phyloP scores from a whole-genome alignment of 352 stramenopile genomes.

The Nothophytophthora sp. region DNA sequence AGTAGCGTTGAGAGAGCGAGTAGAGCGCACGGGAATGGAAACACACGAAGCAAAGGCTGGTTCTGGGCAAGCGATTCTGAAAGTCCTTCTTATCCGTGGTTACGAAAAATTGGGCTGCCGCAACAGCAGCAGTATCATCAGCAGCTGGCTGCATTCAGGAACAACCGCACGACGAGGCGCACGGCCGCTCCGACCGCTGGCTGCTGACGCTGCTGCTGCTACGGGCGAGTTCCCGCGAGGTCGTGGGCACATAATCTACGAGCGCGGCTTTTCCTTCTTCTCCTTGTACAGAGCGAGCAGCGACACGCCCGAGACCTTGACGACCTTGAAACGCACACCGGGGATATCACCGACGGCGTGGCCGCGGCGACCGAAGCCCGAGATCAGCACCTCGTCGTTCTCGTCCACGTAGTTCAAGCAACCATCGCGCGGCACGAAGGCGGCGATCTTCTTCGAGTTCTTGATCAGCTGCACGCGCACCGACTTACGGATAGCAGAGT shows the following conservation, averaged over 20 bases:
- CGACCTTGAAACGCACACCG: slow-evolving; percentile 99
- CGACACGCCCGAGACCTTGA: slow-evolving; percentile 99
- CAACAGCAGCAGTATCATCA: slow-evolving; percentile 9
- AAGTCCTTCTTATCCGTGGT: slow-evolving; percentile 38
- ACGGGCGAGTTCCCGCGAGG: slow-evolving; percentile 13
- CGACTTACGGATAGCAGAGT: slow-evolving; percentile 99
- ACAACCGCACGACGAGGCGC: not conserved
- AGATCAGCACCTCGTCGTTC: slow-evolving; percentile 99
- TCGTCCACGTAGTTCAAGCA: slow-evolving; percentile 99
- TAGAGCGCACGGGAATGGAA: too few species aligned
- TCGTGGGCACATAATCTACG: slow-evolving; percentile 73
- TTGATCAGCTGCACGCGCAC: slow-evolving; percentile 99
- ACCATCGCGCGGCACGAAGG: slow-evolving; percentile 99
- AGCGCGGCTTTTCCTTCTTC: slow-evolving; percentile 99
- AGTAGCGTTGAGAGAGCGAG: too few species aligned
- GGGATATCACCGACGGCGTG: slow-evolving; percentile 99
- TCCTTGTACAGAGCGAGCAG: slow-evolving; percentile 99
- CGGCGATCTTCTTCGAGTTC: slow-evolving; percentile 99
- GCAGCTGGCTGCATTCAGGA: not conserved
- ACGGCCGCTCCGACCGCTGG: not conserved
- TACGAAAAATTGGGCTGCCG: slow-evolving; percentile 29
- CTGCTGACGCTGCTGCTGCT: slow-evolving; percentile 1
- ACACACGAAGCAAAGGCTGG: not conserved
- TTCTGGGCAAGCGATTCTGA: slow-evolving; percentile 41
- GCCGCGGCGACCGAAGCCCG: slow-evolving; percentile 99